These are phyloP conservation scores for Aspergillus clavatus DNA, from an alignment of 2,329 filamentous ascomycete genomes.

Conservation along the genomic window DNA sequence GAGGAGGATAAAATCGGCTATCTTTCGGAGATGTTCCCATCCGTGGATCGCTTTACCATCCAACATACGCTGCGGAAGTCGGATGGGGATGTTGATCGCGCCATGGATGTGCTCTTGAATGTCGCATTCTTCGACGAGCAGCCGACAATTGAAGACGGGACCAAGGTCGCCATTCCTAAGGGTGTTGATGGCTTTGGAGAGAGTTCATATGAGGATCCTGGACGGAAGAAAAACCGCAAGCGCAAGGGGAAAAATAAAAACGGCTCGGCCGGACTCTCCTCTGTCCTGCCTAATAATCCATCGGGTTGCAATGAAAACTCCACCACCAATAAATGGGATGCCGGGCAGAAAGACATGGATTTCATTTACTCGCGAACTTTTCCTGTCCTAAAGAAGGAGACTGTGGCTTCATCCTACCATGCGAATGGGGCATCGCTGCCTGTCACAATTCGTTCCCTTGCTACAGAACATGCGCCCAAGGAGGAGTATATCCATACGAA, in stretches of 20 bases:
- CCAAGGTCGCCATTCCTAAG: constrained; percentile 50
- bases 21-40: constrained; percentile 67
- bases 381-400: constrained; percentile 43
- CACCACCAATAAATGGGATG: constrained; percentile 54
- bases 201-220: constrained; percentile 44
- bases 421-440: constrained; percentile 52
- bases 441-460: constrained; percentile 52
- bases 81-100: constrained; percentile 60
- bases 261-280: constrained; percentile 21
- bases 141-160: constrained; percentile 47
- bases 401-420: constrained; percentile 56
- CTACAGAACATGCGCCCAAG: constrained; percentile 44
- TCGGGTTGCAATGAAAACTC: constrained; percentile 7
- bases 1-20: constrained; percentile 58
- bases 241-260: constrained; percentile 36
- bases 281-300: constrained; percentile 12
- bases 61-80: constrained; percentile 63
- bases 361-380: constrained; percentile 53
- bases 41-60: constrained; percentile 62
- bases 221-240: constrained; percentile 42
- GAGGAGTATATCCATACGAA: constrained; percentile 38
- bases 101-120: constrained; percentile 77
- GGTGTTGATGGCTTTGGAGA: constrained; percentile 79
- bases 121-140: constrained; percentile 69
- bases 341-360: constrained; percentile 53